A percentile compares a stretch with the other conserved stretches of the same genome.
Evolutionary conservation across 805 yeast genomes (phyloP).

Genomic region (Barnettozyma salicaria): DNA sequence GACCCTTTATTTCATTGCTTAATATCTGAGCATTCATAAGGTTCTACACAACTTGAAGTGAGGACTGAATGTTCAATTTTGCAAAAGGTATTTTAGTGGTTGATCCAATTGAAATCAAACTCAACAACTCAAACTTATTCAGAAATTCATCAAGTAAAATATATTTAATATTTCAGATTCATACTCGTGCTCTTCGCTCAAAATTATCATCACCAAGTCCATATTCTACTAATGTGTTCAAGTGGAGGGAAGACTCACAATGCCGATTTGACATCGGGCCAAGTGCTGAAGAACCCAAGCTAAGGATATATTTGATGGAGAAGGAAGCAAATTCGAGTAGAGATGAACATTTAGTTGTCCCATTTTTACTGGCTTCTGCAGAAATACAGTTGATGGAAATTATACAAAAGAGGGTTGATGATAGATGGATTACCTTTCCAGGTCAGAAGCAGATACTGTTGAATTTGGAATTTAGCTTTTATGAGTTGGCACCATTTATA

Average conservation of each 20-base stretch:
- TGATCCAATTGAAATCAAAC: constrained; percentile 23
- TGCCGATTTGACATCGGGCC: constrained; percentile 22
- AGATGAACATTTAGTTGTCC: no score
- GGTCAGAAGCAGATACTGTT: constrained; percentile 15
- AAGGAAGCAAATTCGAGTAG: no score
- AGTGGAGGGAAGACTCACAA: constrained; percentile 24
- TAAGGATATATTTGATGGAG: constrained; percentile 20
- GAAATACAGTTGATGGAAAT: no score
- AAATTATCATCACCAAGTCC: no score
- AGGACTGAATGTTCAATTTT: constrained; percentile 6
- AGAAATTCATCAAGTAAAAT: no score
- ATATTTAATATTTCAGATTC: constrained; percentile 22
- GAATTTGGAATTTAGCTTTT: constrained; percentile 23
- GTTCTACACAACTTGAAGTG: background rate
- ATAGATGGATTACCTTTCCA: constrained; percentile 15
- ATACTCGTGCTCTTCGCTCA: constrained; percentile 5
- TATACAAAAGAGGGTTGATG: constrained; percentile 12
- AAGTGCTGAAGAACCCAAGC: constrained; percentile 6
- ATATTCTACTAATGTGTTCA: background rate
- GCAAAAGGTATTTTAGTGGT: constrained; percentile 23
- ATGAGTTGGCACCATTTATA: constrained; percentile 21
- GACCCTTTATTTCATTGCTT: no score
- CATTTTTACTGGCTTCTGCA: no score
- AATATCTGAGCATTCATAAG: no score
- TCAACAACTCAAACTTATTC: constrained; percentile 6